Evolutionary conservation across 768 basidiomycete genomes (phyloP), one percentile per base, ranked within the genome.

Genomic region (Rubroboletus satanas): DNA sequence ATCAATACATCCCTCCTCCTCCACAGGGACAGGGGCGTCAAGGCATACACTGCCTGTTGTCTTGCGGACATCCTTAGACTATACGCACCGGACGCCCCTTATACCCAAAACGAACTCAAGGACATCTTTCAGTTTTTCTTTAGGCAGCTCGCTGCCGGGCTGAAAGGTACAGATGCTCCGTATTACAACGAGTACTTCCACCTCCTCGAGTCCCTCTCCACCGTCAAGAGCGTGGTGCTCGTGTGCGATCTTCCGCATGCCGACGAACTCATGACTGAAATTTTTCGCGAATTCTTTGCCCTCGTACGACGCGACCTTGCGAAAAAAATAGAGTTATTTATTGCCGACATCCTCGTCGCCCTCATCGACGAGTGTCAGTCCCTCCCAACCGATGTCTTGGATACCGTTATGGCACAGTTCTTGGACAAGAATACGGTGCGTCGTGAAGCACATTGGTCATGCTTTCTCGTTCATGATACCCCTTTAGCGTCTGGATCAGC

Each of bases 71-170:
- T 98, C 51, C 84, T 99, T 55, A 76, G 93, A 41, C 81, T 98
- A 37, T 98, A 93, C 69, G 97, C 97, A 1, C 97, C 97, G 1
- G 93, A 98, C 70, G 95, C 97, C 23, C 97, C 97, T 12, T 98
- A 96, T 68, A 95, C 87, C 14, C 85, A 87, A 47, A 73, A 79
- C 45, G 91, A 98, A 69, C 83, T 98, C 35, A 80, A 90, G 76
- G 93, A 97, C 71, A 95, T 98, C 68, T 99, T 99, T 73, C 85
- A 93, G 63, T 98, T 99, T 79, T 92, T 98, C 80, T 85, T 93
- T 68, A 78, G 84, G 35, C 96, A 97, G 69, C 84, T 99, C 53
- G 75, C 79, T 3, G 78, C 77, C 1, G 87, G 86, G 1, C 83
- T 93, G 64, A 87, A 86, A 59, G 83, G 85, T 37, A 74, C 84